Evolutionary conservation across 75 land plant species (phyloP).

Genomic region (Cunninghamia lanceolata): DNA sequence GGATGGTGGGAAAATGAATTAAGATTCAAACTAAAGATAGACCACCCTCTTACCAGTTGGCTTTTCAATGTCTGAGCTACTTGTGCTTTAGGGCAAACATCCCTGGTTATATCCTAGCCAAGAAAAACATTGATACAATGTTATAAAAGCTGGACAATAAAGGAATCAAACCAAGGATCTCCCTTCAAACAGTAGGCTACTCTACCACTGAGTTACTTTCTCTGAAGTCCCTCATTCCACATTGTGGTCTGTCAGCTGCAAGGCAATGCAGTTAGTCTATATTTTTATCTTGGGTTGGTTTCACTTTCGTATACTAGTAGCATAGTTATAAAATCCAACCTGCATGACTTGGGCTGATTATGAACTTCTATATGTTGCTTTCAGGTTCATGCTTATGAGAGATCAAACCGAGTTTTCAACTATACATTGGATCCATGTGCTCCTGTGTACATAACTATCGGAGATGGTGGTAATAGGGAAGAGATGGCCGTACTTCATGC

Average conservation of each 20-base stretch:
- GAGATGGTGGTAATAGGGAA: slow-evolving; percentile 90
- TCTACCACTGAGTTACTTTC: background rate
- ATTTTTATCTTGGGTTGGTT: background rate
- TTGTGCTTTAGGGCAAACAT: background rate
- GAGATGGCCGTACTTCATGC: slow-evolving; percentile 78
- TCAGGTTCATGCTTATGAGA: slow-evolving; percentile 98
- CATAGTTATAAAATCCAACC: background rate
- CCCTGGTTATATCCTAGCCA: background rate
- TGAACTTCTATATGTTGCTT: background rate
- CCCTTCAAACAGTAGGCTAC: background rate
- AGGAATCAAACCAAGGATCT: background rate
- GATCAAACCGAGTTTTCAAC: slow-evolving; percentile 79
- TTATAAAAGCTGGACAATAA: background rate
- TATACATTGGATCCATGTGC: slow-evolving; percentile 73
- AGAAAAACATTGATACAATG: background rate
- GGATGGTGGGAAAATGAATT: background rate
- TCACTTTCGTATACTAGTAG: background rate
- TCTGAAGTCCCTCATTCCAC: background rate
- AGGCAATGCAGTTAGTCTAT: background rate
- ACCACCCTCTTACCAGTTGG: background rate
- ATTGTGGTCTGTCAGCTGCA: background rate
- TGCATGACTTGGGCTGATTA: background rate
- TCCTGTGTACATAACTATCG: slow-evolving; percentile 79
- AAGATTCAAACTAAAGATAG: background rate
- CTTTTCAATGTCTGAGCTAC: background rate